A percentile compares a stretch with the other conserved stretches of the same genome.
phyloP scores from a whole-genome alignment of 345 rosid genomes.

The Corchorus capsularis region DNA sequence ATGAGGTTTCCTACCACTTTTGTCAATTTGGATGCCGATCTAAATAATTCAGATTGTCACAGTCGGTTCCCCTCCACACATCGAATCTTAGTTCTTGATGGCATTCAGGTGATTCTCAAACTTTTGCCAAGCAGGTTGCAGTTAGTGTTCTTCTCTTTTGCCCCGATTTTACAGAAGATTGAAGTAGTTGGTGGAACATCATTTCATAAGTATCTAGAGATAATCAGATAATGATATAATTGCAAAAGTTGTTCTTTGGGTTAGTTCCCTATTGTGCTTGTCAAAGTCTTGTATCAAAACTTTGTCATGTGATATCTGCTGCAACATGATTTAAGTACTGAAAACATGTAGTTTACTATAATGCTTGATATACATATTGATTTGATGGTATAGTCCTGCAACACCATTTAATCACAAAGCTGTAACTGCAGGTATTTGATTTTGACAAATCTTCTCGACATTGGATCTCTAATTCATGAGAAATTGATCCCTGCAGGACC shows the following conservation, averaged over 20 bases:
- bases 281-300: constrained; percentile 1
- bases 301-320: constrained; percentile 10
- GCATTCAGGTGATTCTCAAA: constrained; percentile 63
- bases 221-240: background rate
- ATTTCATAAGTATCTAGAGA: background rate
- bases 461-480: constrained; percentile 25
- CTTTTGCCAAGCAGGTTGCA: background rate
- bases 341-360: background rate
- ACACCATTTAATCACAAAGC: constrained; percentile 2
- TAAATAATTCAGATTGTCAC: constrained; percentile 35
- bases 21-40: constrained; percentile 38
- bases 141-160: background rate
- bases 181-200: background rate
- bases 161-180: background rate
- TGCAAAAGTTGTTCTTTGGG: background rate
- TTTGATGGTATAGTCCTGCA: constrained; percentile 10
- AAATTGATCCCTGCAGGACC: constrained; percentile 64
- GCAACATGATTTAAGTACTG: background rate
- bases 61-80: constrained; percentile 67
- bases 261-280: background rate
- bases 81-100: constrained; percentile 82
- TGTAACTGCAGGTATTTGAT: constrained; percentile 24
- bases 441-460: constrained; percentile 11
- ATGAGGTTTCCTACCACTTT: constrained; percentile 74
- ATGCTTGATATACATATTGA: constrained; percentile 12